phyloP scores from a whole-genome alignment of 345 rosid genomes.

The Salix caprea region DNA sequence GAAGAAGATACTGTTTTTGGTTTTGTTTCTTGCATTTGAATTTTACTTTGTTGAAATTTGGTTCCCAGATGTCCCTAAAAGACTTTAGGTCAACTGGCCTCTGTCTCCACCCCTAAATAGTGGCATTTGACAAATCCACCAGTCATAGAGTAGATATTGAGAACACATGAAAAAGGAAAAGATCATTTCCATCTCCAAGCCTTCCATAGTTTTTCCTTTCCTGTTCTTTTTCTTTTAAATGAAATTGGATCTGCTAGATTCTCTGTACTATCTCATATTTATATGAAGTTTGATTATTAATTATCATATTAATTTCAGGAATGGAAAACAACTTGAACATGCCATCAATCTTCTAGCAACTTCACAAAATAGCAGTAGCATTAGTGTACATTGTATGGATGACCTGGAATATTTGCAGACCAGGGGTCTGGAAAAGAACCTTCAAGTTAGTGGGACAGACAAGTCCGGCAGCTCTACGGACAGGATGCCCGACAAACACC shows the following conservation, averaged over 20 bases:
- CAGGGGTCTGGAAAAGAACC: constrained; percentile 19
- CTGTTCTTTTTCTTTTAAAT: not conserved
- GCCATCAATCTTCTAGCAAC: constrained; percentile 33
- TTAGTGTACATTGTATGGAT: constrained; percentile 40
- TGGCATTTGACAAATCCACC: constrained; percentile 27
- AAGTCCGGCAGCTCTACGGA: constrained; percentile 34
- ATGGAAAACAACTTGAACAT: constrained; percentile 67
- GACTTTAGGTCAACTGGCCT: constrained; percentile 25
- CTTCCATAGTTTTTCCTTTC: no score
- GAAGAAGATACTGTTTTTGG: not conserved
- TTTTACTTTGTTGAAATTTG: not conserved
- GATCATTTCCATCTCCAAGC: not conserved
- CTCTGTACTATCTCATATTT: not conserved
- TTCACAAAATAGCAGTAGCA: constrained; percentile 24
- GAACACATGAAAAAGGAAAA: not conserved
- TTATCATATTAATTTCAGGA: constrained; percentile 43
- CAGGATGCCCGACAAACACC: constrained; percentile 40
- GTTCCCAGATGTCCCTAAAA: constrained; percentile 7
- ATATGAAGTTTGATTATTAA: constrained; percentile 9
- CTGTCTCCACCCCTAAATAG: constrained; percentile 31
- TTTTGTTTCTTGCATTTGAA: constrained; percentile 2
- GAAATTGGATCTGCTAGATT: not conserved
- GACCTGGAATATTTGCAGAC: constrained; percentile 29
- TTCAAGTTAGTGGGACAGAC: constrained; percentile 13
- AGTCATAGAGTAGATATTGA: constrained; percentile 1